Base-by-base conservation (phyloP, 2,329 filamentous ascomycete genomes). In the Sphaceloma murrayae region DNA sequence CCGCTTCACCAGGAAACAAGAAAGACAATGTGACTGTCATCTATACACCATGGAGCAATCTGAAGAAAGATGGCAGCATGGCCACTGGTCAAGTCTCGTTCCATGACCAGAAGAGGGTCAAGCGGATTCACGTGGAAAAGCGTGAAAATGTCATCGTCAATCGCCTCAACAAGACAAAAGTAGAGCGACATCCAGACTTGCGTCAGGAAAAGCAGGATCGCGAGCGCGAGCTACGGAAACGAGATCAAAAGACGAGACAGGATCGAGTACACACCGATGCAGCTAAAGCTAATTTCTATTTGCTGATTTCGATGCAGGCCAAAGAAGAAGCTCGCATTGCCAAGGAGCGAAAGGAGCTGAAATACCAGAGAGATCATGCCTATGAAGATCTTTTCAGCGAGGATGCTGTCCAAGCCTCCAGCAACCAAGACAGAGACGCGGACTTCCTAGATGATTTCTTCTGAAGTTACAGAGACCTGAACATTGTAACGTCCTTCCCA, bases 1-100 rank as follows among this genome's bases (percentile, higher is more conserved):
- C 13, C 19, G 32, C 33, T 27, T 30, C 6, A 31, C 9, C 48
- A 88, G 84, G 91, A 51, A 98, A 98, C 70, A 98, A 98, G 67
- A 96, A 95, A 64, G 89, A 96, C 64, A 96, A 96, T 65, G 72
- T 98, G 56, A 94, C 87, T 11, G 65, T 98, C 58, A 93, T 98
- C 58, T 98, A 98, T 68, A 98, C 91, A 3, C 91, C 91, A 5
- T 96, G 91, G 87, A 83, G 85, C 33, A 98, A 98, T 62, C 74
- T 98, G 24, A 83, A 85, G 61, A 98, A 98, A 61, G 86, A 93
- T 58, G 89, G 88, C 21, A 85, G 82, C 62, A 98, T 98, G 91
- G 88, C 85, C 13, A 81, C 82, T 2, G 91, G 91, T 16, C 91
- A 98, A 61, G 91, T 98, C 43, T 82, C 84, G 51, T 98, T 96